phyloP scores from a whole-genome alignment of 2,329 filamentous ascomycete genomes.

The Drechslerella coelobrocha region DNA sequence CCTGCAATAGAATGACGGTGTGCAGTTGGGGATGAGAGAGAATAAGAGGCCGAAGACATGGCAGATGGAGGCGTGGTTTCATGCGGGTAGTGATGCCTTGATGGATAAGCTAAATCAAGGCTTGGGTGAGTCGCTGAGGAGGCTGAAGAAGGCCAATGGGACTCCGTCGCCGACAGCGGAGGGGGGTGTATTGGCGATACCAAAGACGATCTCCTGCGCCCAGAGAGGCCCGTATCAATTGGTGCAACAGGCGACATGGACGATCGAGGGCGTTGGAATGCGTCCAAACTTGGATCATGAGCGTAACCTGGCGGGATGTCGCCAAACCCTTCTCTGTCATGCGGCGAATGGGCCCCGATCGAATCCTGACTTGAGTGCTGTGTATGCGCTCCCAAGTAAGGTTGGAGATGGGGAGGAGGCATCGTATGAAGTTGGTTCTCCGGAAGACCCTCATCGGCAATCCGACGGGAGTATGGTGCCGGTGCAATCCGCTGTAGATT shows the following conservation, averaged over 20 bases:
- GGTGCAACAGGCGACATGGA: slow-evolving; percentile 32
- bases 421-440: slow-evolving; percentile 38
- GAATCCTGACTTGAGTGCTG: slow-evolving; percentile 13
- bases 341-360: slow-evolving; percentile 12
- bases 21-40: slow-evolving; percentile 39
- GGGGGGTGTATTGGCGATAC: slow-evolving; percentile 37
- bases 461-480: slow-evolving; percentile 50
- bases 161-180: slow-evolving; percentile 40
- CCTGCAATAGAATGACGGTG: slow-evolving; percentile 18
- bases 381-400: slow-evolving; percentile 33
- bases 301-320: slow-evolving; percentile 29
- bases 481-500: slow-evolving; percentile 54
- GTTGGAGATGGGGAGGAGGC: slow-evolving; percentile 37
- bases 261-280: slow-evolving; percentile 27
- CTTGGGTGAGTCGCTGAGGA: slow-evolving; percentile 45
- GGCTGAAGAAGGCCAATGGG: slow-evolving; percentile 43
- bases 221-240: slow-evolving; percentile 31
- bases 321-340: slow-evolving; percentile 7
- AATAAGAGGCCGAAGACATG: slow-evolving; percentile 29
- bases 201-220: slow-evolving; percentile 33
- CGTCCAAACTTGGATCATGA: slow-evolving; percentile 33
- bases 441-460: slow-evolving; percentile 34
- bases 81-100: slow-evolving; percentile 30
- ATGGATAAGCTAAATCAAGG: slow-evolving; percentile 24
- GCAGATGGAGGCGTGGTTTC: slow-evolving; percentile 41